Base-by-base conservation (phyloP, 768 basidiomycete genomes). In the Hemileccinum impolitum region DNA sequence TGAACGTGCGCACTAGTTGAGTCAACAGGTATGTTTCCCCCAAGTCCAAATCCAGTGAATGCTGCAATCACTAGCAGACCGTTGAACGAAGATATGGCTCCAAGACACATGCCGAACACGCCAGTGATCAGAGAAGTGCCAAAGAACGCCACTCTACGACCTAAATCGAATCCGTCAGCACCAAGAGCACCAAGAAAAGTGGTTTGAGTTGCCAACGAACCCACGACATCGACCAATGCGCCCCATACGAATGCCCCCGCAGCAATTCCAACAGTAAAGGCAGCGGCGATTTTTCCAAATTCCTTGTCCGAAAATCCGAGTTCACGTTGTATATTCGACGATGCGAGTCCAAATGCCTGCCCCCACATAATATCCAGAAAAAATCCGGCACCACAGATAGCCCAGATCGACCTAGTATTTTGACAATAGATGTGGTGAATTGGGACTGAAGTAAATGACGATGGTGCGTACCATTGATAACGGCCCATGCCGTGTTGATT, bases 301-400 rank as follows among this genome's bases (percentile, higher is more conserved):
- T 57, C 45, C 12, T 53, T 57, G 48, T 58, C 55, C 3, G 56
- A 50, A 32, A 48, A 58, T 18, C 55, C 56, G 21, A 58, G 32
- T 50, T 58, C 56, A 14, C 32, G 55, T 37, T 58, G 55, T 8
- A 57, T 41, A 38, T 25, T 47, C 3, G 49, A 9, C 40, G 11
- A 34, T 3, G 23, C 32, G 3, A 57, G 35, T n/a, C 12, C 23
- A 4, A 46, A 23, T 0, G 47, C 49, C 26, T 41, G 34, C 6
- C 21, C 19, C 55, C 55, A 58, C 41, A 51, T 26, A n/a, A 48
- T 15, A 14, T 58, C 49, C 42, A 58, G 26, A 31, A 43, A 41
- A 41, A 51, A 44, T 15, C 55, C 57, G 0, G 49, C 46, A 4
- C 52, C 39, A 7, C 55, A 58, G 34, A 57, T 48, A 6, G 41